These are phyloP conservation scores for Phytophthora hibernalis DNA, from an alignment of 352 stramenopile species.

Conservation along the genomic window DNA sequence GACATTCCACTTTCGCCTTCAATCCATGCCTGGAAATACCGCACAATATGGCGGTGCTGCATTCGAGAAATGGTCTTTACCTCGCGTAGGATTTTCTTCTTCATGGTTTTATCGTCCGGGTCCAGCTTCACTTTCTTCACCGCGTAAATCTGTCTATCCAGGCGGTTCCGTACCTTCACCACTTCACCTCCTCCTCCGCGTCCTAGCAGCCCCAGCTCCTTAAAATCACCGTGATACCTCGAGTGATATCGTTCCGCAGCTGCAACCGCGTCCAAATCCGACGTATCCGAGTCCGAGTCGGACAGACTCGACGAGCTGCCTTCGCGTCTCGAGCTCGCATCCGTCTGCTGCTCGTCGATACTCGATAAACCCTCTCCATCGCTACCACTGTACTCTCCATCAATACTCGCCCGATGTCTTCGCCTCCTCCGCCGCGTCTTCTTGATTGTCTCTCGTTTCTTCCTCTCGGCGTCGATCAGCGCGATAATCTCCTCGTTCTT, in stretches of 20 bases:
- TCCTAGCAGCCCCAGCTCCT: constrained; percentile 84
- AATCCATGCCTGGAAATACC: constrained; percentile 94
- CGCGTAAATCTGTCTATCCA: constrained; percentile 86
- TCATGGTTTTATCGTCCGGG: constrained; percentile 90
- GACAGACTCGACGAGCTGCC: constrained; percentile 38
- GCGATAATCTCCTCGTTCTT: constrained; percentile 82
- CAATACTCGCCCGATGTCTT: constrained; percentile 67
- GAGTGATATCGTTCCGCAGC: constrained; percentile 63
- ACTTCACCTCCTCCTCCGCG: constrained; percentile 86
- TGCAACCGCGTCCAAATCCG: constrained; percentile 50
- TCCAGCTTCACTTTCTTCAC: constrained; percentile 91
- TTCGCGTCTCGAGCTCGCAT: constrained; percentile 27
- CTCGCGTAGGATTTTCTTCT: constrained; percentile 96
- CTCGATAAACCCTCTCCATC: constrained; percentile 48
- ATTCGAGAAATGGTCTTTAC: constrained; percentile 97
- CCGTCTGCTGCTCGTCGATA: constrained; percentile 45
- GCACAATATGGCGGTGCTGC: constrained; percentile 96
- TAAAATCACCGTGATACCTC: constrained; percentile 87
- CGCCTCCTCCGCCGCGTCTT: constrained; percentile 53
- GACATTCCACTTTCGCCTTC: constrained; percentile 73
- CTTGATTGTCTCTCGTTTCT: constrained; percentile 72
- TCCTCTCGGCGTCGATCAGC: constrained; percentile 79
- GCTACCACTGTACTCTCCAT: constrained; percentile 46
- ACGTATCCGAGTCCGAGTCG: constrained; percentile 53
- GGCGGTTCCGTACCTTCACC: constrained; percentile 82